Conservation (phyloP, 1,139 yeast genomes). For the Scheffersomyces cryptocercus region DNA sequence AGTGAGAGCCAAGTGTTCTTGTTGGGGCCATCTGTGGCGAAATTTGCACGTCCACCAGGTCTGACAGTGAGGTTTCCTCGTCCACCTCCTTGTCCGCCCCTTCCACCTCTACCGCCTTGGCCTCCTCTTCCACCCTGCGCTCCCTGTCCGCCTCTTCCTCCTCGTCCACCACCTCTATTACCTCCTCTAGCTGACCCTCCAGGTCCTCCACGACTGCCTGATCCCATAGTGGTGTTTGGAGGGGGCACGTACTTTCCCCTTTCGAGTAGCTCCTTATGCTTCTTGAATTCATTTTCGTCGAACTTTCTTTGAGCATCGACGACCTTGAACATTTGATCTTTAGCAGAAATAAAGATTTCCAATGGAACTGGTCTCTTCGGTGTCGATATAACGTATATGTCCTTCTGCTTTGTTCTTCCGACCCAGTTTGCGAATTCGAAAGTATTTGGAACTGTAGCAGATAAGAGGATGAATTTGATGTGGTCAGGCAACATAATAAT, state of each 20-base stretch:
- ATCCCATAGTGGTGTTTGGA: constrained; percentile 37
- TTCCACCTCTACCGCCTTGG: constrained; percentile 23
- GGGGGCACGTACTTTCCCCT: constrained; percentile 32
- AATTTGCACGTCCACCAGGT: constrained; percentile 25
- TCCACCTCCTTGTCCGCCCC: constrained; percentile 17
- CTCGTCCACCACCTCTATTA: constrained; percentile 28
- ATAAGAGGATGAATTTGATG: constrained; percentile 81
- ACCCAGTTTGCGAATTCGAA: constrained; percentile 99
- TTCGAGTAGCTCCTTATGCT: constrained; percentile 57
- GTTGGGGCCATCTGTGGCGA: constrained; percentile 66
- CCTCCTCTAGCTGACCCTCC: constrained; percentile 50
- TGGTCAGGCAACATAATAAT: constrained; percentile 96
- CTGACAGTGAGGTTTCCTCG: constrained; percentile 22
- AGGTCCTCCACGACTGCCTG: constrained; percentile 46
- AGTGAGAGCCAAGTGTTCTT: constrained; percentile 77
- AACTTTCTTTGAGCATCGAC: constrained; percentile 75
- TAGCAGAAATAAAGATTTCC: constrained; percentile 84
- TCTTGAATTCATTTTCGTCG: constrained; percentile 60
- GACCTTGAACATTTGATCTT: constrained; percentile 64
- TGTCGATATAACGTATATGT: constrained; percentile 92
- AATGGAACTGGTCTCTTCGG: constrained; percentile 95
- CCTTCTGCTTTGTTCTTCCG: constrained; percentile 93
- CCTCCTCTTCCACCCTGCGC: constrained; percentile 25
- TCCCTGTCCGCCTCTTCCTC: constrained; percentile 26
- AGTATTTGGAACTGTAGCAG: constrained; percentile 98